A percentile compares a stretch with the other conserved stretches of the same genome.
phyloP scores from a whole-genome alignment of 108 stramenopile species.

The Skeletonema menzelii region DNA sequence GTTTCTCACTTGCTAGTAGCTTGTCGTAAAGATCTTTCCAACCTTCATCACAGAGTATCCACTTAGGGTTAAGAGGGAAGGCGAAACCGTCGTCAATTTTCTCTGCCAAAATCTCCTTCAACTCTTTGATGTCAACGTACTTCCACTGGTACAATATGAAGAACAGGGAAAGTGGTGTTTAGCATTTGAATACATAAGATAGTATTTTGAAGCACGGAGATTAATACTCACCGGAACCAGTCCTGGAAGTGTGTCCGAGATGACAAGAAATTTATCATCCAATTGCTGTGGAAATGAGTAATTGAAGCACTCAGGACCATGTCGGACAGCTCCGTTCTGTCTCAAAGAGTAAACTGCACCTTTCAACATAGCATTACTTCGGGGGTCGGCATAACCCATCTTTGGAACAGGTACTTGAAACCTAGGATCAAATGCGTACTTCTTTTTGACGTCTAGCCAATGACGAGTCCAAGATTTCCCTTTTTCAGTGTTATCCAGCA shows the following conservation, averaged over 20 bases:
- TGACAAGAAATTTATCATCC: conserved; percentile 20
- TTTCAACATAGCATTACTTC: not conserved
- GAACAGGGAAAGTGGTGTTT: not conserved
- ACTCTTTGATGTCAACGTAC: conserved; percentile 6
- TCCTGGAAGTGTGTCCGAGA: conserved; percentile 4
- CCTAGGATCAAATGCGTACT: not conserved
- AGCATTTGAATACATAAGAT: not conserved
- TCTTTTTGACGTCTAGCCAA: conserved; percentile 12
- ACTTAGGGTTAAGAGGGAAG: conserved; percentile 18
- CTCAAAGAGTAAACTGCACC: not conserved
- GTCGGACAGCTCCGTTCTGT: conserved; percentile 12
- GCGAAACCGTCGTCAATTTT: conserved; percentile 9
- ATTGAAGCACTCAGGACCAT: conserved; percentile 23
- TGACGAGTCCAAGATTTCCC: not conserved
- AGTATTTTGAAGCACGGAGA: not conserved
- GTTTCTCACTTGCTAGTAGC: not conserved
- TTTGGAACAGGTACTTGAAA: not conserved
- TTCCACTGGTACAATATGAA: conserved; percentile 1
- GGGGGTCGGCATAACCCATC: conserved; percentile 14
- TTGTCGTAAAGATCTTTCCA: conserved; percentile 22
- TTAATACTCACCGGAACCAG: not conserved
- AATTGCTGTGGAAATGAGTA: conserved; percentile 14
- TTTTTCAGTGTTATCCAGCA: not conserved
- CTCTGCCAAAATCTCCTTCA: not conserved
- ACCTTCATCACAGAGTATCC: conserved; percentile 25